Conservation (phyloP, 441 rosid species). For the Rhodomyrtus psidioides region DNA sequence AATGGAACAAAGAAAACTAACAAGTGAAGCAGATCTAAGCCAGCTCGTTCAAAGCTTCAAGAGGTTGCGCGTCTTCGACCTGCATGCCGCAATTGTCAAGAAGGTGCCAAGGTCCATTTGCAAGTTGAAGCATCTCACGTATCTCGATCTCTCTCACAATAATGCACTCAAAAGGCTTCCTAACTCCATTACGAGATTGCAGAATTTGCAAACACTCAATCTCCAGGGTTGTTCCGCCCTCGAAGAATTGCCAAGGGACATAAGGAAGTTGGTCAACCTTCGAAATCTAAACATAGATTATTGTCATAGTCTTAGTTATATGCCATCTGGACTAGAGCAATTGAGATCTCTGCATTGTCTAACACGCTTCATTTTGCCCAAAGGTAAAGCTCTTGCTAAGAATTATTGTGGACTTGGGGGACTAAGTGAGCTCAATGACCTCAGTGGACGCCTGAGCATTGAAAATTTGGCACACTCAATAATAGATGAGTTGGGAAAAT, state of each 20-base stretch:
- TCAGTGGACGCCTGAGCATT: not conserved
- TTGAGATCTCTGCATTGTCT: too few relatives aligned
- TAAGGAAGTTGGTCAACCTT: not conserved
- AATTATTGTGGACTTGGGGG: not conserved
- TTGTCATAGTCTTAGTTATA: too few relatives aligned
- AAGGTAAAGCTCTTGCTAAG: not conserved
- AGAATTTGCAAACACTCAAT: not conserved
- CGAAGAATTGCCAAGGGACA: not conserved
- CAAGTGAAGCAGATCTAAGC: not conserved
- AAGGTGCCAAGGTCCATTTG: not conserved
- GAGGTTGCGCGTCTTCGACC: not conserved
- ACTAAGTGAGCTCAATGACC: not conserved
- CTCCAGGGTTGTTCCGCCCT: fast-evolving
- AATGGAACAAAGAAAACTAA: too few relatives aligned
- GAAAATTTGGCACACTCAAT: not conserved
- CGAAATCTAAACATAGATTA: not conserved
- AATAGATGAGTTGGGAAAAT: too few relatives aligned
- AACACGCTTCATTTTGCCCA: not conserved
- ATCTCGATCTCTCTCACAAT: not conserved
- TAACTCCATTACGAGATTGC: not conserved
- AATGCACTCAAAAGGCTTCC: not conserved
- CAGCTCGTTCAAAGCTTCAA: not conserved
- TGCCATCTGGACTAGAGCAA: not conserved
- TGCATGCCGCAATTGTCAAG: too few relatives aligned
- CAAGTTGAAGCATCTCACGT: not conserved